Base-by-base conservation (phyloP, 2,329 filamentous ascomycete genomes). In the Neospermospora avenae region DNA sequence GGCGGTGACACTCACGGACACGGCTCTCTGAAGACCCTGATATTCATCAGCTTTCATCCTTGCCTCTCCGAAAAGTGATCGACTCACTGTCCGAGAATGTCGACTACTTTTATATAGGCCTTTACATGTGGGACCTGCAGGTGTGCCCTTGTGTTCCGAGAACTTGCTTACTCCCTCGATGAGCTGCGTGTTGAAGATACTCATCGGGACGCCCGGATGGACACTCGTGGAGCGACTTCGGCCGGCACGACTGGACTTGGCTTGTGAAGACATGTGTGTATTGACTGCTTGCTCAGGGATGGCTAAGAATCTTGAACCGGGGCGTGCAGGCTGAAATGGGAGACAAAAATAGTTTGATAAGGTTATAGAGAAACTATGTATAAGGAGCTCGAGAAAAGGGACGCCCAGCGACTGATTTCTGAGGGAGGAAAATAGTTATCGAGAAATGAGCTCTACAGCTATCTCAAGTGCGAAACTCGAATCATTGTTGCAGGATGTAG, bases 161-260 rank as follows among this genome's bases (percentile, higher is more conserved):
- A 24, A 11, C 22, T 49, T 57, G 18, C 55, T 24, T 4, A 45
- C 45, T 53, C 54, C 51, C 7, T 58, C 56, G 3, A 57, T 37
- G 14, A 57, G 37, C 37, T 60, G 42, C 41, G n/a, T 35, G 7
- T 59, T 64, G 58, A 59, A 60, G 58, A 46, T 58, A 20, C 39
- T 61, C 55, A 59, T 62, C 46, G 46, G 59, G 31, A 58, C 44
- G 25, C 28, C 25, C 57, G 52, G 44, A 14, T 25, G 45, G 20
- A 37, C 53, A 24, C 45, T 34, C 14, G 37, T 34, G 42, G 48
- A 59, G 34, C 35, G 52, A 31, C 58, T 42, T 51, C 52, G 42
- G 28, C 24, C 25, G 42, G 63, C 45, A 8, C 46, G 44, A 42
- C 16, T 22, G 18, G 31, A 10, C 20, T 55, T 51, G 35, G 48